These are phyloP conservation scores for Colletotrichum sp. DNA, from an alignment of 2,329 filamentous ascomycete species.

Conservation along the genomic window DNA sequence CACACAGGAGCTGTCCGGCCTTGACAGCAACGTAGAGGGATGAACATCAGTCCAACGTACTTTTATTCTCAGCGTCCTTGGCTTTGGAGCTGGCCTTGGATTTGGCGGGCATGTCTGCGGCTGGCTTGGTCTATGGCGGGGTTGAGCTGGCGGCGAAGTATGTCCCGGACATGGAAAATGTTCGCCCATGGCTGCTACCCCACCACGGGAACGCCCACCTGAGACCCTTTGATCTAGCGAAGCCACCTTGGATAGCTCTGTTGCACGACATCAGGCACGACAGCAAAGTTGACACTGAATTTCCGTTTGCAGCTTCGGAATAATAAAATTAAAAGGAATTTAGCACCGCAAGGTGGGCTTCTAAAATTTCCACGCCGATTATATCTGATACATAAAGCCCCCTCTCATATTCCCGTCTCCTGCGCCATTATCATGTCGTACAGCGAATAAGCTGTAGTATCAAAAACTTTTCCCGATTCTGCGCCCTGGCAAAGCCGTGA, in stretches of 20 bases:
- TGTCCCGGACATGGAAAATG: constrained; percentile 13
- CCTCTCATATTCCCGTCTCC: not conserved
- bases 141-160: constrained; percentile 8
- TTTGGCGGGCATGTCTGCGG: constrained; percentile 39
- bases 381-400: constrained; percentile 1
- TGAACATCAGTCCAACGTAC: constrained; percentile 20
- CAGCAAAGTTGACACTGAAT: not conserved
- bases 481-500: not conserved
- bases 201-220: not conserved
- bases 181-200: constrained; percentile 6
- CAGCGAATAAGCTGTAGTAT: not conserved
- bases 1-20: not conserved
- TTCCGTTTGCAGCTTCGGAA: not conserved
- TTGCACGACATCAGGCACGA: not conserved
- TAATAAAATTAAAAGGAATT: not conserved
- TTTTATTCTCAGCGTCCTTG: constrained; percentile 24
- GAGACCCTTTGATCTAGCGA: not conserved
- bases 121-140: constrained; percentile 21
- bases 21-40: not conserved
- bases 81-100: constrained; percentile 39
- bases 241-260: not conserved
- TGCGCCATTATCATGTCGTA: constrained; percentile 12
- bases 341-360: constrained; percentile 2
- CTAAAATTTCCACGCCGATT: constrained; percentile 1
- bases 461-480: not conserved